These are phyloP conservation scores for Trifolium fragiferum DNA, from an alignment of 306 rosid species.

Conservation along the genomic window DNA sequence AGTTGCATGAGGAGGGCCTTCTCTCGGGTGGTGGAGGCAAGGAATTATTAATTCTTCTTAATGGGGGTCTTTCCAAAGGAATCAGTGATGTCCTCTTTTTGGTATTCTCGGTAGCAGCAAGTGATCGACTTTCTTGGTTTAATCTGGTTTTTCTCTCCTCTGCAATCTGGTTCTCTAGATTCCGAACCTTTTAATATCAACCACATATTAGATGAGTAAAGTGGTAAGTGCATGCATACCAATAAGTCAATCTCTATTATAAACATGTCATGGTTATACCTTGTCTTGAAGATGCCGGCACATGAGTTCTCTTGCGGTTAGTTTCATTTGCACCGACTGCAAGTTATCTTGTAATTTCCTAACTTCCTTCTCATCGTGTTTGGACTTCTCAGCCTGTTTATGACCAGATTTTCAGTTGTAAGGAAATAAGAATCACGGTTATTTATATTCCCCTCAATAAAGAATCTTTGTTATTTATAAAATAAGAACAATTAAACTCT, in stretches of 20 bases:
- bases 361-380: slow-evolving; percentile 90
- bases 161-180: slow-evolving; percentile 81
- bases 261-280: slow-evolving; percentile 42
- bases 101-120: slow-evolving; percentile 56
- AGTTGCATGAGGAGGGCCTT: slow-evolving; percentile 11
- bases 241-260: neutral
- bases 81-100: slow-evolving; percentile 65
- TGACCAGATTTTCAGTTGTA: slow-evolving; percentile 20
- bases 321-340: slow-evolving; percentile 69
- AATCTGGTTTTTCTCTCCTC: slow-evolving; percentile 80
- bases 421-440: slow-evolving; percentile 1
- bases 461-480: neutral
- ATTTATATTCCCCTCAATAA: neutral
- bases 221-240: neutral
- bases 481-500: neutral
- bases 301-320: slow-evolving; percentile 68
- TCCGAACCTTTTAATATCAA: slow-evolving; percentile 59
- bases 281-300: slow-evolving; percentile 83
- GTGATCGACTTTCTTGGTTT: slow-evolving; percentile 72
- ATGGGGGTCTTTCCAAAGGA: slow-evolving; percentile 72
- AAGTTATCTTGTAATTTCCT: slow-evolving; percentile 75
- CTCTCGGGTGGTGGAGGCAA: slow-evolving; percentile 61
- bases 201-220: slow-evolving; percentile 23
- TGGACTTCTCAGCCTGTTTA: slow-evolving; percentile 80
- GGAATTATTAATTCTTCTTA: slow-evolving; percentile 62